Evolutionary conservation across 495 filamentous ascomycete genomes (phyloP).

Genomic region (Collariella sp.): DNA sequence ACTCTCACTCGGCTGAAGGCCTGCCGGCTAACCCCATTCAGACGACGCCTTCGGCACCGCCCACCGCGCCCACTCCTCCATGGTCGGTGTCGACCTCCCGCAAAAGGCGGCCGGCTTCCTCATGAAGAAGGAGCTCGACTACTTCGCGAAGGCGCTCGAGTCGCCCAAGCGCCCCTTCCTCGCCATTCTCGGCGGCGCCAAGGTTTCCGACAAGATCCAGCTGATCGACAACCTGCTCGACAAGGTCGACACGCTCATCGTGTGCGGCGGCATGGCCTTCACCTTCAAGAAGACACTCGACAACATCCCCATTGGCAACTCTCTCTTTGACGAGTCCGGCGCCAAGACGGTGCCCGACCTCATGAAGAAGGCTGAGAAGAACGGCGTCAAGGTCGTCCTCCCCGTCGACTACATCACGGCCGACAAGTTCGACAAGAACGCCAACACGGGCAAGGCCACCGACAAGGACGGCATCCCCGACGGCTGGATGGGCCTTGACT

Average conservation of each 20-base stretch:
- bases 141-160: constrained; percentile 97
- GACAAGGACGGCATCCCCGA: constrained; percentile 88
- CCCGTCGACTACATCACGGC: constrained; percentile 93
- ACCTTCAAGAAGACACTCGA: constrained; percentile 99
- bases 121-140: constrained; percentile 99
- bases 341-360: constrained; percentile 84
- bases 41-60: constrained; percentile 99
- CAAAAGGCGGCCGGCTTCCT: constrained; percentile 96
- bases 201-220: constrained; percentile 99
- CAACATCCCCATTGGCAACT: constrained; percentile 80
- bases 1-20: too few species aligned
- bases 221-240: constrained; percentile 96
- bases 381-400: constrained; percentile 88
- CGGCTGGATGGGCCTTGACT: constrained; percentile 95
- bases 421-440: constrained; percentile 86
- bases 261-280: constrained; percentile 98
- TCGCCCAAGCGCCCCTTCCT: constrained; percentile 91
- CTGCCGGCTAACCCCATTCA: constrained; percentile 30
- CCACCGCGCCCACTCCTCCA: constrained; percentile 95
- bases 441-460: constrained; percentile 69
- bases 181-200: constrained; percentile 94
- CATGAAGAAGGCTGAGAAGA: constrained; percentile 91
- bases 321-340: constrained; percentile 88
- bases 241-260: constrained; percentile 93
- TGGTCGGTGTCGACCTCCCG: constrained; percentile 93